phyloP scores from a whole-genome alignment of 1,284 basidiomycete species.

The Ustilago sp. region DNA sequence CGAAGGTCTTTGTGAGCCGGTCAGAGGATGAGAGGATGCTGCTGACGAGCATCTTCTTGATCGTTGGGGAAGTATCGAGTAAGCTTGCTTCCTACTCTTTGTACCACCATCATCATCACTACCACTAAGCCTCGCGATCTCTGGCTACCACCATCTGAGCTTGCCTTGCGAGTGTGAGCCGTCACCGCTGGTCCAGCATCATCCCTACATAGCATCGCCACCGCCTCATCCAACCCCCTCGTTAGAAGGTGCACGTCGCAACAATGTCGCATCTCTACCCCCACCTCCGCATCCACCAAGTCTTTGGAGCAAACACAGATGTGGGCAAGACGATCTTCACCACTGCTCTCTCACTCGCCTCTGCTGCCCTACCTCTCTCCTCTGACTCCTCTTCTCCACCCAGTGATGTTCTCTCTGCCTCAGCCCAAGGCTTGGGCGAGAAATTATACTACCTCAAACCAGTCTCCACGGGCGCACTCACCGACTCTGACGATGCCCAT shows the following conservation, averaged over 20 bases:
- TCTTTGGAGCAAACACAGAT: slow-evolving; percentile 69
- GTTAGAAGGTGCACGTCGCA: background rate
- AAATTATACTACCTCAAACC: slow-evolving; percentile 66
- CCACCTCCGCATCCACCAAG: slow-evolving; percentile 58
- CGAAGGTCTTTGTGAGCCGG: background rate
- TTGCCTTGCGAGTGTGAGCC: background rate
- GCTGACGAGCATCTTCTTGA: background rate
- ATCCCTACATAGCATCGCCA: background rate
- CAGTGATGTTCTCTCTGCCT: slow-evolving; percentile 27
- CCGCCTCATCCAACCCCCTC: background rate
- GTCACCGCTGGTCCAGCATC: background rate
- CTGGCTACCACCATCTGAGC: background rate
- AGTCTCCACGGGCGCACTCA: slow-evolving; percentile 60
- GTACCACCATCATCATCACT: background rate
- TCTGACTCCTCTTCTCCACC: slow-evolving; percentile 7
- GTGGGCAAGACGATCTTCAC: slow-evolving; percentile 69
- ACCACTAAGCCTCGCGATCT: background rate
- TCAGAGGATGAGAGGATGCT: background rate
- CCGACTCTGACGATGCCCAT: slow-evolving; percentile 60
- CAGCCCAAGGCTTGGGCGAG: slow-evolving; percentile 38
- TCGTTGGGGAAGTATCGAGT: slow-evolving; percentile 8
- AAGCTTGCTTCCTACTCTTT: background rate
- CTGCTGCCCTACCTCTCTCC: slow-evolving; percentile 39
- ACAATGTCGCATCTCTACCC: slow-evolving; percentile 54
- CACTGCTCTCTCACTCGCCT: slow-evolving; percentile 66